phyloP scores from a whole-genome alignment of 768 basidiomycete species.

The Russula abietina region DNA sequence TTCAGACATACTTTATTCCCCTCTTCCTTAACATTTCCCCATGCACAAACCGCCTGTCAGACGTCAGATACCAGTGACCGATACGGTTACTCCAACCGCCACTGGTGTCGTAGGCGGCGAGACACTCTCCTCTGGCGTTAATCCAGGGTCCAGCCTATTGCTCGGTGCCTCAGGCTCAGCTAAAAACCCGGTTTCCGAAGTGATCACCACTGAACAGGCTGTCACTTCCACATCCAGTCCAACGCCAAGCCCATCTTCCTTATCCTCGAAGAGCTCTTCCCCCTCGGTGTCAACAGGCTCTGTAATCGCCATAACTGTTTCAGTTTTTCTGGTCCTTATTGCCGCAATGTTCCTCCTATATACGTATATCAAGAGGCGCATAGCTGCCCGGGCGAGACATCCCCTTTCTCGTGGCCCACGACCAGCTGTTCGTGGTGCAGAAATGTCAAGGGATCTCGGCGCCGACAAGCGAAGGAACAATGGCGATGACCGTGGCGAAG shows the following conservation, averaged over 20 bases:
- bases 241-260: not conserved
- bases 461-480: constrained; percentile 9
- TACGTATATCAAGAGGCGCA: constrained; percentile 10
- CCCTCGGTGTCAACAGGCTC: constrained; percentile 20
- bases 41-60: not conserved
- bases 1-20: not conserved
- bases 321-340: constrained; percentile 11
- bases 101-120: constrained; percentile 4
- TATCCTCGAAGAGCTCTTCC: not conserved
- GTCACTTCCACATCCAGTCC: not conserved
- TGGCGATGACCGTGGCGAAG: constrained; percentile 8
- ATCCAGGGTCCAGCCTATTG: constrained; percentile 2
- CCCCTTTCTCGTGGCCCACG: constrained; percentile 11
- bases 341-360: constrained; percentile 14
- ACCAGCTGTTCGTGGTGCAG: not conserved
- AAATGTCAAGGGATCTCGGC: not conserved
- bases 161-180: not conserved
- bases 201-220: not conserved
- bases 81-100: not conserved
- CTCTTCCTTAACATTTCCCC: not conserved
- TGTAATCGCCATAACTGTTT: constrained; percentile 17
- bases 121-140: not conserved
- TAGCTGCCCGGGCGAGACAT: not conserved
- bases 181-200: not conserved
- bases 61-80: not conserved